phyloP scores from a whole-genome alignment of 495 filamentous ascomycete genomes.

The Penicillium waksmanii region DNA sequence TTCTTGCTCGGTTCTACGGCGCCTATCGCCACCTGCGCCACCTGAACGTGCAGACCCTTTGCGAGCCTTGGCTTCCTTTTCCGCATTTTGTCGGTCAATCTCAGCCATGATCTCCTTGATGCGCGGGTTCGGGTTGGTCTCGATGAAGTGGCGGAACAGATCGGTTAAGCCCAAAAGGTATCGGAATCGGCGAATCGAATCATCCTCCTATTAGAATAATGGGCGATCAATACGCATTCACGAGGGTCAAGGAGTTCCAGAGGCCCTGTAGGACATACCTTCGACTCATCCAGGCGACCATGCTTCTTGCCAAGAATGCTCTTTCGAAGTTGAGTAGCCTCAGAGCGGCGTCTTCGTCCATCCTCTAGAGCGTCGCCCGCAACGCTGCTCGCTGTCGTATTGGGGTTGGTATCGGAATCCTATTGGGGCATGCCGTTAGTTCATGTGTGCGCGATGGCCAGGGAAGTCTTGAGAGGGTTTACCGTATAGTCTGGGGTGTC shows the following conservation, averaged over 20 bases:
- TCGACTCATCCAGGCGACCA: conserved; percentile 82
- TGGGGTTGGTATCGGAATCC: conserved; percentile 92
- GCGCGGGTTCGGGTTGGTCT: conserved; percentile 89
- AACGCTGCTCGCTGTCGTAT: conserved; percentile 87
- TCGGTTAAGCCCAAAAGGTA: conserved; percentile 96
- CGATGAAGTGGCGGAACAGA: conserved; percentile 98
- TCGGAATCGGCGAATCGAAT: conserved; percentile 91
- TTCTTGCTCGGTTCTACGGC: conserved; percentile 92
- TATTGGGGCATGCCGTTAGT: conserved; percentile 25
- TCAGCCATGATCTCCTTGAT: conserved; percentile 90
- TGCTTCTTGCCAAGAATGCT: conserved; percentile 95
- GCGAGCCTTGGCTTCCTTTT: conserved; percentile 66
- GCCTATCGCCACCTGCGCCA: conserved; percentile 78
- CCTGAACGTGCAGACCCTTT: conserved; percentile 77
- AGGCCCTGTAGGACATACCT: conserved; percentile 58
- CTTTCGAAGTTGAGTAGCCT: conserved; percentile 84
- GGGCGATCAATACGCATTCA: not conserved
- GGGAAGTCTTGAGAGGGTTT: conserved; percentile 19
- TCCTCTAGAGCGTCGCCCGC: conserved; percentile 71
- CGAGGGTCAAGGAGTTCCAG: not conserved
- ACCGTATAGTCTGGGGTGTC: conserved; percentile 83
- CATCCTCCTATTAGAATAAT: conserved; percentile 72
- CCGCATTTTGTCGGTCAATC: conserved; percentile 89
- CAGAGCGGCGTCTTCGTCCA: conserved; percentile 81
- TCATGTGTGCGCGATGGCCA: not conserved